A percentile compares a stretch with the other conserved stretches of the same genome.
Evolutionary conservation across 169 alveolate genomes (phyloP).

Genomic region (Plasmodium inui): DNA sequence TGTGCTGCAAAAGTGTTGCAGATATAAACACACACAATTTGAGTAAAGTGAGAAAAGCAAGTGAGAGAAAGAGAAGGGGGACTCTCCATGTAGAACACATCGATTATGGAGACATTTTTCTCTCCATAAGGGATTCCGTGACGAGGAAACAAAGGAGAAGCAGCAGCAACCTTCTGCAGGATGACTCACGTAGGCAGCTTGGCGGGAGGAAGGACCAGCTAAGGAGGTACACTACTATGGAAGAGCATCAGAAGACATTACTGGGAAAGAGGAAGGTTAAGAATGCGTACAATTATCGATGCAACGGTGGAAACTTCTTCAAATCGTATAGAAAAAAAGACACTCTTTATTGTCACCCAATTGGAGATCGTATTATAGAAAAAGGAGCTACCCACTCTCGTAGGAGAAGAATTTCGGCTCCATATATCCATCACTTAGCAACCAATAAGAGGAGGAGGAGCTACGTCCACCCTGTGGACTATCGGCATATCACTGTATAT

Average conservation of each 20-base stretch:
- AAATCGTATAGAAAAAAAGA: not conserved
- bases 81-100: constrained; percentile 41
- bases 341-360: not conserved
- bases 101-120: constrained; percentile 65
- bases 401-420: not conserved
- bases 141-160: not conserved
- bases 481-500: constrained; percentile 12
- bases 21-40: constrained; percentile 65
- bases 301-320: constrained; percentile 11
- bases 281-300: not conserved
- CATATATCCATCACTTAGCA: not conserved
- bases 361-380: constrained; percentile 7
- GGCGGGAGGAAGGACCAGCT: not conserved
- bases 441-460: not conserved
- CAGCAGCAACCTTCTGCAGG: constrained; percentile 2
- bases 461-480: not conserved
- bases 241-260: not conserved
- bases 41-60: constrained; percentile 18
- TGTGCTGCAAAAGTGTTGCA: constrained; percentile 67
- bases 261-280: constrained; percentile 8
- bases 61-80: constrained; percentile 4
- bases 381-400: not conserved
- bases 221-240: not conserved
- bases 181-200: not conserved
- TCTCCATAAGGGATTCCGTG: constrained; percentile 21